These are phyloP conservation scores for Hydnomerulius pinastri DNA, from an alignment of 768 basidiomycete species.

Conservation along the genomic window DNA sequence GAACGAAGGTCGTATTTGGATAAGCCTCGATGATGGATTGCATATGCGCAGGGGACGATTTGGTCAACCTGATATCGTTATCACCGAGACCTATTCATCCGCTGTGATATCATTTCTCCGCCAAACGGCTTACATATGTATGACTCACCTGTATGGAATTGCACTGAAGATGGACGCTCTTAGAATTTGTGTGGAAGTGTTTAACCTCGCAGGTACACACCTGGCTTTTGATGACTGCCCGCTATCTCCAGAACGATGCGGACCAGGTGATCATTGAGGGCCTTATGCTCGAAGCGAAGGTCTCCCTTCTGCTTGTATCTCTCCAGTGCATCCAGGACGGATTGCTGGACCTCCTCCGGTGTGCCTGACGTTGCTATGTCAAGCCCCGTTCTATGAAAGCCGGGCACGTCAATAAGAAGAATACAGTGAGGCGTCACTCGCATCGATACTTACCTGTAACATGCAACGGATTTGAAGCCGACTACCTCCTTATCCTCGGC, in stretches of 20 bases:
- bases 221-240: conserved; percentile 55
- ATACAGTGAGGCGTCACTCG: too few relatives aligned
- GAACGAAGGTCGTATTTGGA: conserved; percentile 60
- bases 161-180: conserved; percentile 46
- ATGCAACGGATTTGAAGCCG: conserved; percentile 75
- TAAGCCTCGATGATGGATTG: conserved; percentile 69
- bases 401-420: too few relatives aligned
- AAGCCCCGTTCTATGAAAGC: conserved; percentile 67
- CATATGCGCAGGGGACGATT: conserved; percentile 64
- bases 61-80: conserved; percentile 59
- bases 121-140: neutral
- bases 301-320: conserved; percentile 37
- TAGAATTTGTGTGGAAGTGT: too few relatives aligned
- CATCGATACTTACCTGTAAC: conserved; percentile 61
- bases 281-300: conserved; percentile 60
- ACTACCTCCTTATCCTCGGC: conserved; percentile 53
- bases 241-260: conserved; percentile 55
- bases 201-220: too few relatives aligned
- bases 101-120: neutral
- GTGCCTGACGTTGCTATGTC: conserved; percentile 42
- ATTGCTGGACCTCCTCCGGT: conserved; percentile 30
- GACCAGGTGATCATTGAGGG: conserved; percentile 69
- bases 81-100: conserved; percentile 58
- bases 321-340: conserved; percentile 33
- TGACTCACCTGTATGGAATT: conserved; percentile 68